A percentile compares a stretch with the other conserved stretches of the same genome.
Evolutionary conservation across 495 filamentous ascomycete species (phyloP).

Genomic region (Penicillium samsonianum): DNA sequence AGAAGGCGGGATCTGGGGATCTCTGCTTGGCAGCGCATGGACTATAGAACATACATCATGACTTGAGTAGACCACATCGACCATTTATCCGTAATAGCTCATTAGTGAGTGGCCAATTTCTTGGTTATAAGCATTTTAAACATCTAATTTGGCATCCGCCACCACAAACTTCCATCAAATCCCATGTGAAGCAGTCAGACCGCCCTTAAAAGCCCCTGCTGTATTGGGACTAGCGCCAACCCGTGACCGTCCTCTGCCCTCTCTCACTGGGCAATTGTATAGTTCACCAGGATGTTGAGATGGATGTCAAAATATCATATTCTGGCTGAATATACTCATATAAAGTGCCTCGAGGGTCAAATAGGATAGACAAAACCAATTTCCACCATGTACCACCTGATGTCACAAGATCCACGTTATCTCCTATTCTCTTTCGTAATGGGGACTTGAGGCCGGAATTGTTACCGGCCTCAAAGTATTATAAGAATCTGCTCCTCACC

Average conservation of each 20-base stretch:
- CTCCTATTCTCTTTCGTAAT: slow-evolving; percentile 41
- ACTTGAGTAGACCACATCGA: slow-evolving; percentile 9
- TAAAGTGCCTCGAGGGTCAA: neutral
- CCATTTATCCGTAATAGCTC: slow-evolving; percentile 3
- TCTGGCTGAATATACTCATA: slow-evolving; percentile 1
- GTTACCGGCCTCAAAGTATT: slow-evolving; percentile 62
- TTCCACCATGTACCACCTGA: slow-evolving; percentile 9
- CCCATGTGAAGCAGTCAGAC: neutral
- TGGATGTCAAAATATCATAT: slow-evolving; percentile 11
- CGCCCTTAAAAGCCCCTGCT: slow-evolving; percentile 9
- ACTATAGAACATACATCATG: slow-evolving; percentile 27
- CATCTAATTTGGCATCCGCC: neutral
- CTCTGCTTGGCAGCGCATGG: slow-evolving; percentile 30
- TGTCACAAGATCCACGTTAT: slow-evolving; percentile 29
- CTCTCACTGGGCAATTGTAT: slow-evolving; percentile 33
- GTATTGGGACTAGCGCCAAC: slow-evolving; percentile 35
- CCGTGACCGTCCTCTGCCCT: slow-evolving; percentile 37
- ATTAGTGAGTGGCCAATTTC: neutral
- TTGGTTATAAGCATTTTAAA: neutral
- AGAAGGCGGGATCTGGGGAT: slow-evolving; percentile 6
- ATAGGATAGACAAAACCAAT: neutral
- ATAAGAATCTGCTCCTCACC: slow-evolving; percentile 48
- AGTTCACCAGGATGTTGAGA: slow-evolving; percentile 26
- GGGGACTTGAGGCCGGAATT: slow-evolving; percentile 56
- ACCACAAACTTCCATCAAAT: neutral